Evolutionary conservation across 306 rosid genomes (phyloP).

Genomic region (Prunus fruticosa): DNA sequence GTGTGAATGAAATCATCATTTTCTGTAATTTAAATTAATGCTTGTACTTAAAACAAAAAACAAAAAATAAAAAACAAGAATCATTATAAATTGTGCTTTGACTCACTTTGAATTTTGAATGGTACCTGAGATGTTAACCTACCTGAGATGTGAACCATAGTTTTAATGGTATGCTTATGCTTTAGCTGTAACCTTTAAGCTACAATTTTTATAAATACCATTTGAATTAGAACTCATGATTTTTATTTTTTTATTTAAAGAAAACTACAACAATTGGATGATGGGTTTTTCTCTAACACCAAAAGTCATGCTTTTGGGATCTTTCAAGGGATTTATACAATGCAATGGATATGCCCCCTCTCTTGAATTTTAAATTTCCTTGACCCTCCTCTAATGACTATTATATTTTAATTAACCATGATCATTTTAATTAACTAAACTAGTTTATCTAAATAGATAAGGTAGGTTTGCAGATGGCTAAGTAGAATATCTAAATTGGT

Average conservation of each 20-base stretch:
- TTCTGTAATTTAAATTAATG: no score
- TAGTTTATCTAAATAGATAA: conserved; percentile 42
- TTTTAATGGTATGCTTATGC: no score
- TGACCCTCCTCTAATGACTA: background rate
- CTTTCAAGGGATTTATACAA: background rate
- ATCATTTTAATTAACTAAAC: background rate
- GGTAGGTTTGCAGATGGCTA: conserved; percentile 18
- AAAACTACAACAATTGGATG: no score
- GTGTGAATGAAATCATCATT: no score
- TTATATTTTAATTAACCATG: no score
- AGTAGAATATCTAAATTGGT: background rate
- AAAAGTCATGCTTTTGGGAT: background rate
- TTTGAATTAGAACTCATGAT: no score
- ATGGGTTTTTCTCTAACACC: background rate
- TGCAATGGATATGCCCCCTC: background rate
- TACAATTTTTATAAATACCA: no score
- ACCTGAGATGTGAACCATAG: no score
- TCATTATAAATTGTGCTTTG: background rate
- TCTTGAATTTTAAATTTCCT: background rate
- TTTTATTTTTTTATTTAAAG: no score
- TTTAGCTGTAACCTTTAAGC: no score
- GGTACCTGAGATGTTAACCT: no score
- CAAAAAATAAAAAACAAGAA: background rate
- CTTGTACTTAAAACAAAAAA: no score
- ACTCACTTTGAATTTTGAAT: background rate